Conservation (phyloP, 176 grass and related monocot species). For the Musa schizocarpa region DNA sequence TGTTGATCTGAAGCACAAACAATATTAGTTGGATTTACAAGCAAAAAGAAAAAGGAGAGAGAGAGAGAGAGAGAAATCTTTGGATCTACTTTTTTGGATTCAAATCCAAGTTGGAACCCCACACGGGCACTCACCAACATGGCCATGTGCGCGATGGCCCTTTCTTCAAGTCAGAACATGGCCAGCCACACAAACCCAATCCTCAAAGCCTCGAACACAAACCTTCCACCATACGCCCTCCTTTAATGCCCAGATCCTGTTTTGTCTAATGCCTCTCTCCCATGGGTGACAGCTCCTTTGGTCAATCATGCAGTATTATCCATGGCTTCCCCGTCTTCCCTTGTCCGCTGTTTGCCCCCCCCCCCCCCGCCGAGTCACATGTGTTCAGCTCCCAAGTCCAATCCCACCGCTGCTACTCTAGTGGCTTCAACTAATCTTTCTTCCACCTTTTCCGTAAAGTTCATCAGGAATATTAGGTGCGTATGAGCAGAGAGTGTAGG, state of each 20-base stretch:
- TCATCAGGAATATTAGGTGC: not conserved
- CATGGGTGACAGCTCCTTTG: not conserved
- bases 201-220: not conserved
- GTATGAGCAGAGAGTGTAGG: not conserved
- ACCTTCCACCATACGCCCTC: too few relatives aligned
- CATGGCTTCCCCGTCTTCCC: not conserved
- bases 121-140: not conserved
- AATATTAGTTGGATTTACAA: too few relatives aligned
- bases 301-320: not conserved
- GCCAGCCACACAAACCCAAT: constrained; percentile 11
- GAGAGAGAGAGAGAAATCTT: too few relatives aligned
- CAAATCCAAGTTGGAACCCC: not conserved
- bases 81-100: not conserved
- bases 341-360: not conserved
- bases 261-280: not conserved
- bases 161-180: not conserved
- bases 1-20: too few relatives aligned
- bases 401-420: not conserved
- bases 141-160: not conserved
- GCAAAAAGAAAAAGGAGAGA: too few relatives aligned
- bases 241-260: too few relatives aligned
- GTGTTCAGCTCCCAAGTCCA: not conserved
- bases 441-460: not conserved
- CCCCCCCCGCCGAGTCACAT: not conserved
- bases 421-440: not conserved